Evolutionary conservation across 306 rosid species (phyloP), one percentile per base, ranked within the genome.

Genomic region (Gleditsia sinensis): DNA sequence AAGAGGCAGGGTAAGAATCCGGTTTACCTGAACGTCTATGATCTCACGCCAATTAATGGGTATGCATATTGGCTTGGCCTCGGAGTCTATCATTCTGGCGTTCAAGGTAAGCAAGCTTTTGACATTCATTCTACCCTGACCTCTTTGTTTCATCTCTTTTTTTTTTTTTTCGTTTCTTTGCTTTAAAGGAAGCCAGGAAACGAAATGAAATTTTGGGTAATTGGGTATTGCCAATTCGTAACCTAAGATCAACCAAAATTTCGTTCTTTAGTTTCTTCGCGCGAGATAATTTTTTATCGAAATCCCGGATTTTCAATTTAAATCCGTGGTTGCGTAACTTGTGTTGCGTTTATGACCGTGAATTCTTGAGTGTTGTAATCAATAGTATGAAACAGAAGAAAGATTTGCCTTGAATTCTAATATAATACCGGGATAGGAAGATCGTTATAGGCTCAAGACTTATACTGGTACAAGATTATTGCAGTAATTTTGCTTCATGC

Each of bases 1-100:
- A 88, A 88, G 82, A 84, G 82, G 78, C 76, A 61, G 3, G 98
- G 96, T 30, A 83, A 85, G 3, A 91, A 84, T 42, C 98, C 98
- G 11, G 98, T 94, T 58, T 73, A 90, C 73, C 86, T 94, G 4
- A 94, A 94, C 74, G 99, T 94, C 5, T 94, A 94, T 71, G 98
- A 94, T 61, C 92, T 94, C 12, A 94, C 98, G 66, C 86, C 97
- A 5, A 88, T 94, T 8, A 94, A 94, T 61, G 97, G 96, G 13
- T 94, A 91, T 74, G 96, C 98, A 0, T 94, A 91, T 76, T 94
- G 98, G 98, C 73, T 94, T 58, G 98, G 98, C 42, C 98, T 94
- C 55, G 98, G 98, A 2, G 90, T 91, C 67, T 94, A 91, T 67
- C 98, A 94, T 82, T 94, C 98, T 3, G 98, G 98, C 3, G 96